Conservation (phyloP, 495 filamentous ascomycete species). For the Penicillium soppii region DNA sequence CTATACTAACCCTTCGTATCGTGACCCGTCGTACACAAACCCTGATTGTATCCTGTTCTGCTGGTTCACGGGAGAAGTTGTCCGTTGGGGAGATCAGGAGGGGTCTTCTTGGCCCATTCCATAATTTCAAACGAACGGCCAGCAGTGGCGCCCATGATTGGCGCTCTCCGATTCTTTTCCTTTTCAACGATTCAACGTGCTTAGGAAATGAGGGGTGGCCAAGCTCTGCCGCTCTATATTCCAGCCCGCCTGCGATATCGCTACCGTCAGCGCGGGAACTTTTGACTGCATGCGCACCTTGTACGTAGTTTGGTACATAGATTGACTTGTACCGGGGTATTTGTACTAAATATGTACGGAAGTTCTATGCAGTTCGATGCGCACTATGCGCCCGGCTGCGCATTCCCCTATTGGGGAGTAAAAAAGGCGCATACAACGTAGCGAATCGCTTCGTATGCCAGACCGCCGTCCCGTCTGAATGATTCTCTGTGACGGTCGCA, state of each 20-base stretch:
- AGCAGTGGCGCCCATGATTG: background rate
- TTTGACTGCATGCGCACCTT: background rate
- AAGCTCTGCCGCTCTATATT: background rate
- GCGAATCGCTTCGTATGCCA: background rate
- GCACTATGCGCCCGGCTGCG: background rate
- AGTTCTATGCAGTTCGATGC: background rate
- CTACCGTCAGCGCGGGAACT: conserved; percentile 7
- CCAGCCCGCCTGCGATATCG: background rate
- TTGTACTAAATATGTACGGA: background rate
- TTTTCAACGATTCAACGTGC: too few relatives aligned
- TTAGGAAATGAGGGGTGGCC: conserved; percentile 7
- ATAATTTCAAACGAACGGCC: conserved; percentile 6
- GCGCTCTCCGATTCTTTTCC: background rate
- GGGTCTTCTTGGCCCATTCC: conserved; percentile 8
- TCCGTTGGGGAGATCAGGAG: background rate
- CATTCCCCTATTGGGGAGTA: background rate
- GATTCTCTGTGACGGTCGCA: background rate
- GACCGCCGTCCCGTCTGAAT: background rate
- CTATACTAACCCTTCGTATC: too few relatives aligned
- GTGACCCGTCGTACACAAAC: background rate
- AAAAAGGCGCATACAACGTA: background rate
- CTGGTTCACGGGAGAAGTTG: background rate
- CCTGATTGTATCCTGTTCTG: background rate
- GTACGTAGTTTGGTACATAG: background rate
- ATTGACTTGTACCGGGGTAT: background rate